Evolutionary conservation across 2,329 filamentous ascomycete genomes (phyloP), one percentile per base, ranked within the genome.

Genomic region (Cryphonectria radicalis): DNA sequence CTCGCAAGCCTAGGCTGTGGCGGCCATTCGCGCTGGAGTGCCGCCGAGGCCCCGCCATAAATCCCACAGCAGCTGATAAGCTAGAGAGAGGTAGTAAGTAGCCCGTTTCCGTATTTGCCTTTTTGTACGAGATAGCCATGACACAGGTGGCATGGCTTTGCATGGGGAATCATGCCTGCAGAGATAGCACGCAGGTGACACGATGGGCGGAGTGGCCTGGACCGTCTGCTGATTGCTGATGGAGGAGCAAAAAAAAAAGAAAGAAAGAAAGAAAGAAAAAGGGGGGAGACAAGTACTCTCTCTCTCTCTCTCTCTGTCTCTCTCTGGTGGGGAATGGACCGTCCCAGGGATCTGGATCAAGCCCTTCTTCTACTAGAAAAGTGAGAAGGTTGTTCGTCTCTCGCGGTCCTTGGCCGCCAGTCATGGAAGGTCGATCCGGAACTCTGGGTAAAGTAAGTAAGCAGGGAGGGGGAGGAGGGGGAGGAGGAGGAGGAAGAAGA

Each of bases 61-160:
- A 42, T 28, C 25, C 66, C 57, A 68, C 66, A 37, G 19, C 22
- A 37, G 40, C 55, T 62, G 66, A 68, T 68, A 68, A 68, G 66
- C 66, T 35, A 32, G n/a, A 35, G n/a, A n/a, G 28, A 32, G 32
- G 32, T 32, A 32, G 32, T 1, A 5, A 42, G 19, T 25, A 25
- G 35, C 66, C 40, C 37, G 28, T 63, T 53, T 35, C 28, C 25
- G 55, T 59, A 19, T 28, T 28, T 28, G 32, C 32, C 25, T 13
- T 32, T 59, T 59, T 59, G 55, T 28, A 59, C 55, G 3, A 59
- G 55, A 59, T 59, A 59, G 28, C 28, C 55, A 59, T 59, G 25
- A 28, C 55, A 59, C 28, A 59, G 55, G 55, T 17, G 28, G 25
- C 28, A 59, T 32, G 25, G 53, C 14, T 19, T 17, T 7, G 28